phyloP scores from a whole-genome alignment of 371 early-diverging fungal species.

The Mortierella sp. region DNA sequence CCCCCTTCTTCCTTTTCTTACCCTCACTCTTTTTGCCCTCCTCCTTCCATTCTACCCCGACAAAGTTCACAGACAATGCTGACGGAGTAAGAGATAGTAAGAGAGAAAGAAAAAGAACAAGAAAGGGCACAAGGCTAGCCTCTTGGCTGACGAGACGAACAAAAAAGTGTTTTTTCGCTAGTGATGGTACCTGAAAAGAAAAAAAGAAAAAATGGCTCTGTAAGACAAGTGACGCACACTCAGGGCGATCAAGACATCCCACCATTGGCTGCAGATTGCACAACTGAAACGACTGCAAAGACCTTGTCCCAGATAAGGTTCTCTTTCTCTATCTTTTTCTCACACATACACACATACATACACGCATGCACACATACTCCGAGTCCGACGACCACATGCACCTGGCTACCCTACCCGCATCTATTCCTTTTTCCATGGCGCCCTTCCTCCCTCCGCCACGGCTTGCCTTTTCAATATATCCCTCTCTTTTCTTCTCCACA shows the following conservation, averaged over 20 bases:
- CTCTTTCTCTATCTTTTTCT: too few relatives aligned
- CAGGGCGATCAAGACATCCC: neutral
- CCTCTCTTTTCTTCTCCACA: too few relatives aligned
- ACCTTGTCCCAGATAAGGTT: conserved; percentile 5
- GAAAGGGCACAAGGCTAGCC: neutral
- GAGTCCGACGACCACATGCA: too few relatives aligned
- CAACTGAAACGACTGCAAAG: neutral
- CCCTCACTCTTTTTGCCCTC: neutral
- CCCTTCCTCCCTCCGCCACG: too few relatives aligned
- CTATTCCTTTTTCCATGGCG: too few relatives aligned
- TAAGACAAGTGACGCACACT: neutral
- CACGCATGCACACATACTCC: too few relatives aligned
- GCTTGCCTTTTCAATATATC: too few relatives aligned
- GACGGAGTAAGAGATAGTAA: neutral
- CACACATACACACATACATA: too few relatives aligned
- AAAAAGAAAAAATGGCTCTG: neutral
- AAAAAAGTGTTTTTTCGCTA: neutral
- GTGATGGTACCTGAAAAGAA: neutral
- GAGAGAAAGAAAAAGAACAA: neutral
- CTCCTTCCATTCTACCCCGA: conserved; percentile 13
- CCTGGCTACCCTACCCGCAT: too few relatives aligned
- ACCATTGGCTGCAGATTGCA: conserved; percentile 2
- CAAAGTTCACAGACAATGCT: neutral
- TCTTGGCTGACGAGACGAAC: neutral
- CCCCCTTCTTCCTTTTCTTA: neutral